A percentile compares a stretch with the other conserved stretches of the same genome.
These are phyloP conservation scores for Populus hybrid DNA, from an alignment of 441 rosid species.

Conservation along the genomic window DNA sequence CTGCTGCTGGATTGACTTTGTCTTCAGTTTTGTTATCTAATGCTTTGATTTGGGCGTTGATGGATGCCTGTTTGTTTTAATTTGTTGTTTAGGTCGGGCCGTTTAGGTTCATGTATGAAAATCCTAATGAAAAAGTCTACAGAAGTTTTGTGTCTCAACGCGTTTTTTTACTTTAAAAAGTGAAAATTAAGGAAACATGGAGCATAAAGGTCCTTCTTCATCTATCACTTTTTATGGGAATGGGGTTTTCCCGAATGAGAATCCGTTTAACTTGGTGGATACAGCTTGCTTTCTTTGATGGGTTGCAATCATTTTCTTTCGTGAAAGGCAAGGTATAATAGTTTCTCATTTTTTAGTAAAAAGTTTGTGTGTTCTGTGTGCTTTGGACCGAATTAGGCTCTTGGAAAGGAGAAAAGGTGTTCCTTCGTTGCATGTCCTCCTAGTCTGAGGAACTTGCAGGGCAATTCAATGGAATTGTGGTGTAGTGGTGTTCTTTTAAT, in stretches of 20 bases:
- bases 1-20: slow-evolving; percentile 14
- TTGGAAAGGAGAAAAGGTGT: not conserved
- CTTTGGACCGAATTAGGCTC: not conserved
- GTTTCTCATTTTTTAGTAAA: not conserved
- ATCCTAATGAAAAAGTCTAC: slow-evolving; percentile 5
- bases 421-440: not conserved
- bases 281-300: slow-evolving; percentile 20
- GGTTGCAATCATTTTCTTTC: slow-evolving; percentile 22
- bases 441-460: not conserved
- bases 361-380: not conserved
- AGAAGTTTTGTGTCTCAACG: not conserved
- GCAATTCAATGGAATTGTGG: not conserved
- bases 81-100: not conserved
- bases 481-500: not conserved
- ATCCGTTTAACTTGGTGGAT: slow-evolving; percentile 17
- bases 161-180: not conserved
- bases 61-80: not conserved
- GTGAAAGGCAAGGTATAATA: slow-evolving; percentile 21
- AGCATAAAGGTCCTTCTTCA: slow-evolving; percentile 8
- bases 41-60: not conserved
- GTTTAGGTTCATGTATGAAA: not conserved
- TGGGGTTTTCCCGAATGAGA: slow-evolving; percentile 9
- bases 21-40: not conserved
- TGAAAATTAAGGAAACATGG: slow-evolving; percentile 14
- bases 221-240: not conserved